Evolutionary conservation across 192 early-diverging fungal genomes (phyloP), one percentile per base, ranked within the genome.

Genomic region (Linderina pennispora): DNA sequence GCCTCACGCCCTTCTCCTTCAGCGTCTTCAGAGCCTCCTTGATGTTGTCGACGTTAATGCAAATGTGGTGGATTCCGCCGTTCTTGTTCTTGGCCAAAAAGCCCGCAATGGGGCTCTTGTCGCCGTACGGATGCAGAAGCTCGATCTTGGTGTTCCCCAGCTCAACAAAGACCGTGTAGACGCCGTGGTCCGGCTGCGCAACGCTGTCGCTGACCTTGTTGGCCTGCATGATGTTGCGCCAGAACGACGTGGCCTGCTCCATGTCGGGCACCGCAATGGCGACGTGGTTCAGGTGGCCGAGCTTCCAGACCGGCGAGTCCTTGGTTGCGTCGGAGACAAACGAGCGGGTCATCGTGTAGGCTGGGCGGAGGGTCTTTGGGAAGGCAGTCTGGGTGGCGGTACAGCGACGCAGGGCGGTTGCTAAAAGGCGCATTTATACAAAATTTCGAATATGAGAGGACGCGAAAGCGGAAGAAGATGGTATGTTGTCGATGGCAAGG

Each of bases 91-190:
- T 88, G 25, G 79, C 80, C 19, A 91, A 58, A 55, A 89, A 91
- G 21, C 80, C 81, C 19, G 77, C 65, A 44, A 91, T 91, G 21
- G 89, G 89, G 28, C 80, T 82, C 47, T 79, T 81, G 8, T 83
- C 85, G 33, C 85, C 86, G 19, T 77, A 74, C 2, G 85, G 85
- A 45, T 85, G 80, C 19, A 91, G 58, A 16, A 91, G 66, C 65
- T 91, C 89, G 32, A 89, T 85, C 69, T 91, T 91, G 34, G 88
- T 91, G 66, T 91, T 89, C 6, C 85, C 88, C 36, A 91, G 71
- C 48, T 86, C 77, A 3, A 91, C 83, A 75, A 91, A 91, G 2
- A 91, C 85, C 1, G 88, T 91, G 62, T 83, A 86, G 9, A 91
- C 88, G 16, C 88, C 88, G 55, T 91, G 88, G 42, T 91, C 85